Evolutionary conservation across 2,329 filamentous ascomycete genomes (phyloP), one percentile per base, ranked within the genome.

Genomic region (Paramyrothecium roridum): DNA sequence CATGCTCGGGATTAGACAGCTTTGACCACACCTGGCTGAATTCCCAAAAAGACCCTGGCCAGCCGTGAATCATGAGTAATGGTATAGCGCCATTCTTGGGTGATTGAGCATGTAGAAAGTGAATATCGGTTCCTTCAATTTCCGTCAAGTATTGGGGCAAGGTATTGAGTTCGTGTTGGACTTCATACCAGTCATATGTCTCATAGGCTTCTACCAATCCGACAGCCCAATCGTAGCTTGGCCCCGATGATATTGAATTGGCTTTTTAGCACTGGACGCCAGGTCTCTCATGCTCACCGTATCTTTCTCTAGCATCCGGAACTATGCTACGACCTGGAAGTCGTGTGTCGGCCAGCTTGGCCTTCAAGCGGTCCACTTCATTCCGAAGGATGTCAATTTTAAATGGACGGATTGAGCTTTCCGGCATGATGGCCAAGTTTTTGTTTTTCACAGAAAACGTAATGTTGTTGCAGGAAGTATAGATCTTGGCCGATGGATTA

Each of bases 31-130:
- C 65, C 23, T 65, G 64, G 17, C 60, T 56, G 8, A 71, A 64
- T 60, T 78, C 75, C 6, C 74, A 56, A 49, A 76, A 76, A 4
- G 67, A 72, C 0, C 74, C 73, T 2, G 76, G 74, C 75, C 75
- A 77, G 49, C 75, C 74, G 59, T 78, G 75, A 16, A 73, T 53
- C 53, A 77, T 73, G 1, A 77, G 59, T 13, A 77, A 63, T 1
- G 75, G 75, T 19, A 75, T 69, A 8, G 74, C 73, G 51, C 70
- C 52, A 2, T 22, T 1, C 3, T 50, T n/a, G 8, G 23, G 2
- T 3, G 59, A 58, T 16, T 50, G 53, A 20, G 52, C 40, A 33
- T 61, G 56, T 11, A 61, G 22, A 12, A 61, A 61, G 21, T 61
- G 59, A 13, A 61, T 58, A 2, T 37, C 54, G 8, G 63, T 48